Evolutionary conservation across 2,329 filamentous ascomycete species (phyloP), one percentile per base, ranked within the genome.

Genomic region (Aspergillus sp.): DNA sequence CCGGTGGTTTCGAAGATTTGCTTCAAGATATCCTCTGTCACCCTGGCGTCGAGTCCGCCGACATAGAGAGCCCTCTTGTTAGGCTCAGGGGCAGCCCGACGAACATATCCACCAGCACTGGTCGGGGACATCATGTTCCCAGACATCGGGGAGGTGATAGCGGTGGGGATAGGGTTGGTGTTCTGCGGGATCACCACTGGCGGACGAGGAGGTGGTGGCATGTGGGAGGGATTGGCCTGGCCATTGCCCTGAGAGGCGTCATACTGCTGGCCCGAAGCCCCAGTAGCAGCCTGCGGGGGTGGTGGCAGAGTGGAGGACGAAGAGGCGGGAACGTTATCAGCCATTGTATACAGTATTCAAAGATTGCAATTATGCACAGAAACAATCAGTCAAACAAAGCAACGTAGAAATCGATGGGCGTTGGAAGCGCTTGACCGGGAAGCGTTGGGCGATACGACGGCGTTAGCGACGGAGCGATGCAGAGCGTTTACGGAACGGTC

Each of bases 1-100:
- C 93, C 93, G 47, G 90, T 96, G 6, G 93, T 98, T 76, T 98
- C 93, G 63, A 98, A 98, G 60, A 97, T 97, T 70, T 97, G 91
- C 63, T 90, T 89, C 67, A 97, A 72, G 44, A 97, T 89, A 64
- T 97, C 91, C 71, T 97, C 91, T 29, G 91, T 96, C 50, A 97
- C 91, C 54, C 93, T 82, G 59, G 90, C 89, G 67, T 98, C 93
- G 56, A 98, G 76, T 43, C 93, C 93, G 51, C 93, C 93, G 46
- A 98, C 88, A 62, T 98, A 98, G 50, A 98, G 75, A 45, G 93
- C 93, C 63, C 93, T 83, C 81, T 98, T 98, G 77, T 98, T 98
- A 52, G 93, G 93, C 75, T 98, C 93, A 44, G 93, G 93, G 41
- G 93, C 93, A 48, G 90, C 87, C 64, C 93, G 90, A 59, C 93